Evolutionary conservation across 441 rosid species (phyloP).

Genomic region (Macaranga tanarius): DNA sequence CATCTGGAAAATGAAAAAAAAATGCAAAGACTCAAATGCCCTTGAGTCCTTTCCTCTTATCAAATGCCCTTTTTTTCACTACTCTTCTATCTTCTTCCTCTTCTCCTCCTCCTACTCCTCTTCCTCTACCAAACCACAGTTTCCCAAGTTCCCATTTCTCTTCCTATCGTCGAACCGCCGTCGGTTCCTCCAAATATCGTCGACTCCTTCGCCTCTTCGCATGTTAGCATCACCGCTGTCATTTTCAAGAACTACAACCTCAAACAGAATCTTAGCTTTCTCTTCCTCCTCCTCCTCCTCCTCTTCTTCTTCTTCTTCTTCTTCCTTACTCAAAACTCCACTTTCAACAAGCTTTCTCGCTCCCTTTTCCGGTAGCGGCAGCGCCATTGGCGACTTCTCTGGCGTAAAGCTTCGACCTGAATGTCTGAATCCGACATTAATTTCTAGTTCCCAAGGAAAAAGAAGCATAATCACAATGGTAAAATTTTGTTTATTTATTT

Average conservation of each 20-base stretch:
- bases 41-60: no score
- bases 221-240: constrained; percentile 31
- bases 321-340: constrained; percentile 40
- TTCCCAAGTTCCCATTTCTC: constrained; percentile 34
- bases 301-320: constrained; percentile 15
- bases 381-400: constrained; percentile 50
- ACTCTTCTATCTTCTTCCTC: constrained; percentile 55
- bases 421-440: constrained; percentile 45
- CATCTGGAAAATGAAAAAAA: no score
- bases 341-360: constrained; percentile 51
- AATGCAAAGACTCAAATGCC: no score
- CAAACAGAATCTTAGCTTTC: constrained; percentile 20
- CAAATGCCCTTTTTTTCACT: constrained; percentile 48
- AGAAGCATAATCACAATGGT: constrained; percentile 76
- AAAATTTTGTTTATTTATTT: constrained; percentile 4
- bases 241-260: constrained; percentile 30
- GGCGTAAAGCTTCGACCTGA: constrained; percentile 52
- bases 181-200: constrained; percentile 37
- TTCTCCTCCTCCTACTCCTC: constrained; percentile 36
- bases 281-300: constrained; percentile 16
- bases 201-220: constrained; percentile 20
- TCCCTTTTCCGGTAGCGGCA: constrained; percentile 37
- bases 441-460: constrained; percentile 53
- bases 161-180: constrained; percentile 25
- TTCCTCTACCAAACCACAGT: constrained; percentile 14